phyloP scores from a whole-genome alignment of 192 early-diverging fungal genomes.

The Mortierella hygrophila region DNA sequence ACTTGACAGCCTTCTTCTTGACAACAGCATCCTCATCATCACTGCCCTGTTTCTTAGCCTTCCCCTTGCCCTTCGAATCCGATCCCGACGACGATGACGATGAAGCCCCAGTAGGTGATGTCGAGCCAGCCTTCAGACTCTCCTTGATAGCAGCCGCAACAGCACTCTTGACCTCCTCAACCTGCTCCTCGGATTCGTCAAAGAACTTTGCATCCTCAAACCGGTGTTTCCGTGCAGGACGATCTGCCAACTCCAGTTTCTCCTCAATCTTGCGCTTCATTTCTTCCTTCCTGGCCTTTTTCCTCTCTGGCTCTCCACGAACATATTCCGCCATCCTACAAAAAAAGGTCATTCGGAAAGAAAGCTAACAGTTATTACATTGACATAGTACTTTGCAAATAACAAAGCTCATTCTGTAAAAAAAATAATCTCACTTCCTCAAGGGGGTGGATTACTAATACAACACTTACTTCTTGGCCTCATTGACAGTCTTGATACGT shows the following conservation, averaged over 20 bases:
- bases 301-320: conserved; percentile 74
- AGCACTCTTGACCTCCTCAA: conserved; percentile 71
- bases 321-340: conserved; percentile 78
- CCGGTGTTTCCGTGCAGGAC: conserved; percentile 75
- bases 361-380: neutral
- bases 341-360: neutral
- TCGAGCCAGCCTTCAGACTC: conserved; percentile 30
- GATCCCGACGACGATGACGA: conserved; percentile 10
- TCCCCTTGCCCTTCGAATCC: conserved; percentile 36
- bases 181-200: conserved; percentile 73
- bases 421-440: neutral
- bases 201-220: conserved; percentile 89
- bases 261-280: conserved; percentile 86
- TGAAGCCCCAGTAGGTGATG: neutral
- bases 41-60: conserved; percentile 21
- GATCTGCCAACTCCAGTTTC: conserved; percentile 69
- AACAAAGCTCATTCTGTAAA: neutral
- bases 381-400: neutral
- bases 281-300: conserved; percentile 71
- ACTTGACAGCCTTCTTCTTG: conserved; percentile 34
- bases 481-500: conserved; percentile 90
- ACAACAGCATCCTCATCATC: neutral
- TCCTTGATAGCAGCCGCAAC: conserved; percentile 61
- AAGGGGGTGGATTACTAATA: conserved; percentile 21
- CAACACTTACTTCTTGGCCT: conserved; percentile 81